These are phyloP conservation scores for Gossypium raimondii DNA, from an alignment of 345 rosid genomes.

Conservation along the genomic window DNA sequence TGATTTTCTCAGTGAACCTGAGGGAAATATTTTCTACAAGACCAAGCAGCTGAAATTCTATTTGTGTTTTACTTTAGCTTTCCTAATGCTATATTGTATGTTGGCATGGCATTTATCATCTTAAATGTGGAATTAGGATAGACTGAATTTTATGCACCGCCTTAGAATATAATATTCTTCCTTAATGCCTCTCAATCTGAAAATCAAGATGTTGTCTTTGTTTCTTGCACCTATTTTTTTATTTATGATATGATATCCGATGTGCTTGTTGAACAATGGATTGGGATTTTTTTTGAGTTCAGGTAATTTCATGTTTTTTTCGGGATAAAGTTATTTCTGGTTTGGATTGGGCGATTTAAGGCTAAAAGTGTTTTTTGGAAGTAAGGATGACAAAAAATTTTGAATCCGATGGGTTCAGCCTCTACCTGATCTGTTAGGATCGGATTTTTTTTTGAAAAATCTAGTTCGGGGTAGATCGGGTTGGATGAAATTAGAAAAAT, in stretches of 20 bases:
- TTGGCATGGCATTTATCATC: neutral
- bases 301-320: too few relatives aligned
- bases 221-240: neutral
- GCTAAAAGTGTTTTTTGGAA: too few relatives aligned
- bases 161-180: neutral
- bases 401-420: too few relatives aligned
- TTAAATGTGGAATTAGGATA: neutral
- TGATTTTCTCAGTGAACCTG: slow-evolving; percentile 17
- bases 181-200: neutral
- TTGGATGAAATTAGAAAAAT: too few relatives aligned
- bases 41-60: slow-evolving; percentile 7
- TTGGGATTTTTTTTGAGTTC: too few relatives aligned
- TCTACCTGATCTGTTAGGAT: too few relatives aligned
- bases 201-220: neutral
- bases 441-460: too few relatives aligned
- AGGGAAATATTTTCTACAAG: slow-evolving; percentile 12
- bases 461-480: too few relatives aligned
- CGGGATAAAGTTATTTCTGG: too few relatives aligned
- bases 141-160: neutral
- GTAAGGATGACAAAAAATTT: too few relatives aligned
- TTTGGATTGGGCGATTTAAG: too few relatives aligned
- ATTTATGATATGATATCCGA: neutral
- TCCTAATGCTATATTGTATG: slow-evolving; percentile 12
- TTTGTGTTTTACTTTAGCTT: neutral
- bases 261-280: too few relatives aligned